These are phyloP conservation scores for Ballota nigra DNA, from an alignment of 257 asterid genomes.

Conservation along the genomic window DNA sequence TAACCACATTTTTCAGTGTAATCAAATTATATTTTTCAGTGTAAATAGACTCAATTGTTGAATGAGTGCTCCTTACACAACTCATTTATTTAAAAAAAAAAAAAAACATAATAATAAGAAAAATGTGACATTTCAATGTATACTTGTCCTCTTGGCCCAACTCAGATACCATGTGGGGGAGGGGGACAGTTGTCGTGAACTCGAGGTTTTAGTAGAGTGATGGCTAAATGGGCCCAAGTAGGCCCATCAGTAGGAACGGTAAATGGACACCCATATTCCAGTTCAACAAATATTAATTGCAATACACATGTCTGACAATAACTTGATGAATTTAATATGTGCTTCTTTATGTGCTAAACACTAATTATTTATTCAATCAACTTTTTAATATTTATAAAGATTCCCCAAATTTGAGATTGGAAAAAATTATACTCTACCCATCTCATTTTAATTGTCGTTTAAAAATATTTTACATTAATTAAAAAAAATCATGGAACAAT, in stretches of 20 bases:
- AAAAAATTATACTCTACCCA: too few relatives aligned
- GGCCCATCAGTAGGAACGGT: neutral
- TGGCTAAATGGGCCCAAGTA: neutral
- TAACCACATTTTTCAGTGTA: too few relatives aligned
- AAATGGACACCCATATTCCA: neutral
- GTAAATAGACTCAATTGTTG: too few relatives aligned
- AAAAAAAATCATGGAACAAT: too few relatives aligned
- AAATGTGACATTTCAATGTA: neutral
- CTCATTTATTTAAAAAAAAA: too few relatives aligned
- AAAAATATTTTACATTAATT: too few relatives aligned
- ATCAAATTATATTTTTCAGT: too few relatives aligned
- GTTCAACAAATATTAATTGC: conserved; percentile 9
- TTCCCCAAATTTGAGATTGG: too few relatives aligned
- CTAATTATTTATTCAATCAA: neutral
- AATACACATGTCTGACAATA: neutral
- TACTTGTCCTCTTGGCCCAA: neutral
- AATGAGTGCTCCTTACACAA: too few relatives aligned
- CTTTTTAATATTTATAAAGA: neutral
- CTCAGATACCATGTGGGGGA: neutral
- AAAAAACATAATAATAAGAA: too few relatives aligned
- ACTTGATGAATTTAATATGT: neutral
- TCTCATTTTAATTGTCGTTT: too few relatives aligned
- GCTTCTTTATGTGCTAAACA: neutral
- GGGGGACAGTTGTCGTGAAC: neutral
- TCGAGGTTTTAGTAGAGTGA: neutral